Evolutionary conservation across 768 basidiomycete genomes (phyloP), one percentile per base, ranked within the genome.

Genomic region (Scleroderma bovista): DNA sequence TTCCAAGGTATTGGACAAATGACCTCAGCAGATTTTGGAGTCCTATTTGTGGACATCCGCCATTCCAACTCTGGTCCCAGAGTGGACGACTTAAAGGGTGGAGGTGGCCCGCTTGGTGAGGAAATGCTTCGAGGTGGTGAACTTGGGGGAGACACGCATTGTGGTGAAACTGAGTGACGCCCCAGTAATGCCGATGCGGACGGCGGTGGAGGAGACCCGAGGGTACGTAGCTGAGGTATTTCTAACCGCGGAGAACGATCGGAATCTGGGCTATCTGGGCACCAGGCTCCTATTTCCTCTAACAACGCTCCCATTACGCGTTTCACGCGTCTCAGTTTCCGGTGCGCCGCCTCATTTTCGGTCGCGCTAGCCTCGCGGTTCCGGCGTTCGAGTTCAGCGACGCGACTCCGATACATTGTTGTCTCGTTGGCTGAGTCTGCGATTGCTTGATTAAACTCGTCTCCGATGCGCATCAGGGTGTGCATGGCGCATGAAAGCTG

Each of bases 291-390:
- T 40, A 68, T 65, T 50, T 76, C 73, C 24, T 71, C 63, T 15
- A 78, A 45, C 24, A 80, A 60, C 51, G 73, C 69, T 34, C 64
- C 57, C 47, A 79, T 64, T 13, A 77, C 69, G 51, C 66, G 72
- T 17, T 67, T 62, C 24, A 74, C 63, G 43, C 72, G 66, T 9
- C 50, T 57, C 2, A 67, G 31, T 40, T 69, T 65, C 48, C 53
- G 65, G 17, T 67, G 50, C 43, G 69, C 58, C 2, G 60, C 66
- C 20, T 69, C 41, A 15, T 26, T 26, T 26, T 10, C 55, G 17
- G 66, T 57, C 19, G 52, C 37, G 12, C 24, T 23, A 43, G 67
- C 54, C 33, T 66, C 57, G 12, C 48, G 54, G 41, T 58, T 61
- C 36, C 58, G 56, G 13, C 57, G 54, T 50, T 80, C 72, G 22